These are phyloP conservation scores for Pneumocystis carinii DNA, from an alignment of 1,139 yeast species.

Conservation along the genomic window DNA sequence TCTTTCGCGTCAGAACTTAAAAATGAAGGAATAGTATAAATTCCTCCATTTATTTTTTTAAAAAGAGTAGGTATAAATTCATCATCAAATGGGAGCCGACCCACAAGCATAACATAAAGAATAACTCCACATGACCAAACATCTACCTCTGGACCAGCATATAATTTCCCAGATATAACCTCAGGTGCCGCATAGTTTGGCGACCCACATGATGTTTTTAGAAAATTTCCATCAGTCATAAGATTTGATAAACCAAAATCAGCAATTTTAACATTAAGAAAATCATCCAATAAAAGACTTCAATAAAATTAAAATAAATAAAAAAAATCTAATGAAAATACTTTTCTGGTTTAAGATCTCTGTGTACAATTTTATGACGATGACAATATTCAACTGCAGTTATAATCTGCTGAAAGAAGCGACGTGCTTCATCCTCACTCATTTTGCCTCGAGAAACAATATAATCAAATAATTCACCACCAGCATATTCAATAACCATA, in stretches of 20 bases:
- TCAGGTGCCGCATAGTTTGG: constrained; percentile 98
- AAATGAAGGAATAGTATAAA: constrained; percentile 81
- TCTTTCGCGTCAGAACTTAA: constrained; percentile 78
- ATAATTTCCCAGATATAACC: constrained; percentile 31
- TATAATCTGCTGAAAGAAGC: constrained; percentile 84
- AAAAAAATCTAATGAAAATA: constrained; percentile 39
- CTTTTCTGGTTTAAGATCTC: constrained; percentile 87
- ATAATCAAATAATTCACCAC: constrained; percentile 87
- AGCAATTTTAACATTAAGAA: constrained; percentile 48
- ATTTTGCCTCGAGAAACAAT: constrained; percentile 85
- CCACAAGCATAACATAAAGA: constrained; percentile 83
- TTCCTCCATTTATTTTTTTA: constrained; percentile 89
- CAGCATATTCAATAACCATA: constrained; percentile 96
- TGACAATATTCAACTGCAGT: constrained; percentile 68
- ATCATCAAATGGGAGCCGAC: constrained; percentile 96
- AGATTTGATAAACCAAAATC: constrained; percentile 84
- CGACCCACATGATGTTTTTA: constrained; percentile 86
- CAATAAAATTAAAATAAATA: constrained; percentile 22
- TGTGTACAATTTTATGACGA: constrained; percentile 53
- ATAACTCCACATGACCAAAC: constrained; percentile 89
- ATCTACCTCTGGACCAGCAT: constrained; percentile 79
- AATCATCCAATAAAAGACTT: constrained; percentile 29
- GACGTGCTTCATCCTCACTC: constrained; percentile 85
- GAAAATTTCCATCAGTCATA: constrained; percentile 34
- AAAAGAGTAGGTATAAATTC: constrained; percentile 92